These are phyloP conservation scores for Dendrothele bispora DNA, from an alignment of 768 basidiomycete genomes.

Conservation along the genomic window DNA sequence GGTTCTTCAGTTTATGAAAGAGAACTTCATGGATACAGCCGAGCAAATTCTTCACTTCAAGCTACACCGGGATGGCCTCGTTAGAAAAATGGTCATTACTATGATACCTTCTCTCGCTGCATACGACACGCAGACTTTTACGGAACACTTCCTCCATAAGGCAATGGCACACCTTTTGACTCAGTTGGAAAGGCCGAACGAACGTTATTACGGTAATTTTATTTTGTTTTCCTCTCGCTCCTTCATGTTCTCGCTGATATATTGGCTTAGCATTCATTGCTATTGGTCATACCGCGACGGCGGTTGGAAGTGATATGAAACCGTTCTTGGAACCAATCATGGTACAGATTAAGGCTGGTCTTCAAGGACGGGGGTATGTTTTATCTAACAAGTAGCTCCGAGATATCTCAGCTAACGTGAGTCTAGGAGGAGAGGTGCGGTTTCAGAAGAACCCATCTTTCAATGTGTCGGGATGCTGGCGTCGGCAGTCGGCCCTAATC, in stretches of 20 bases:
- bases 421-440: constrained; percentile 80
- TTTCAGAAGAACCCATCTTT: constrained; percentile 93
- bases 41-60: constrained; percentile 90
- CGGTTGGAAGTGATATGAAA: constrained; percentile 94
- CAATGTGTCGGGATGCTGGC: constrained; percentile 98
- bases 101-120: constrained; percentile 93
- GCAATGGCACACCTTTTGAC: constrained; percentile 90
- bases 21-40: constrained; percentile 82
- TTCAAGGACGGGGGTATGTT: constrained; percentile 80
- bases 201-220: constrained; percentile 78
- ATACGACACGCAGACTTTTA: constrained; percentile 92
- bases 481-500: constrained; percentile 89
- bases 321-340: constrained; percentile 92
- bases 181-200: constrained; percentile 85
- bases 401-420: background rate
- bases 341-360: constrained; percentile 82
- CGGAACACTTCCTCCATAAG: constrained; percentile 87
- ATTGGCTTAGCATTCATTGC: constrained; percentile 79
- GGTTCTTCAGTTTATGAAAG: constrained; percentile 74
- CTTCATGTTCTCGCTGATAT: constrained; percentile 15
- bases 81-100: constrained; percentile 93
- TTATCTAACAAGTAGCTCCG: background rate
- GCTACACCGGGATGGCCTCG: constrained; percentile 80
- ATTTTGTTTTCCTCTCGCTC: no score
- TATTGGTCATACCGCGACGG: constrained; percentile 91